Percentiles rank a stretch among this genome's conserved stretches.
Evolutionary conservation across 2,329 filamentous ascomycete species (phyloP).

Genomic region (Penicillium sp.): DNA sequence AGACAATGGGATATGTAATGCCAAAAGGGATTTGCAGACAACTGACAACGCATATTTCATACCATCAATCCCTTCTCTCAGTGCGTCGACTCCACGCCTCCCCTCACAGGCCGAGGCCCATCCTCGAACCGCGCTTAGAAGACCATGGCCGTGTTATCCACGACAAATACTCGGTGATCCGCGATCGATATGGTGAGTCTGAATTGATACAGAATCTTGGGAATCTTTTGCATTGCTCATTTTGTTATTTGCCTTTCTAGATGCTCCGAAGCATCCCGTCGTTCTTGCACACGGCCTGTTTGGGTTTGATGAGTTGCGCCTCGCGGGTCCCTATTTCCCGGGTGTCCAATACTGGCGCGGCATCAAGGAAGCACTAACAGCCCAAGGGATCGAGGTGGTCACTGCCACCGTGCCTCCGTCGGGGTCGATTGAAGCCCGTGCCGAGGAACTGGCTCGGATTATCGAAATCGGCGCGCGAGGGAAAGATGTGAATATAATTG

Average conservation of each 20-base stretch:
- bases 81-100: conserved; percentile 20
- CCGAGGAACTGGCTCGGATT: conserved; percentile 51
- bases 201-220: background rate
- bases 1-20: conserved; percentile 23
- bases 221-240: background rate
- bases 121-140: conserved; percentile 50
- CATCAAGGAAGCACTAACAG: conserved; percentile 57
- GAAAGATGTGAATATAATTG: conserved; percentile 63
- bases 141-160: conserved; percentile 54
- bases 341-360: conserved; percentile 64
- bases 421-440: conserved; percentile 58
- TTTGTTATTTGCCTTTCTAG: conserved; percentile 15
- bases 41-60: background rate
- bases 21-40: background rate
- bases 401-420: conserved; percentile 59
- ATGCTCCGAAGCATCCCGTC: conserved; percentile 55
- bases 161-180: conserved; percentile 61
- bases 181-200: conserved; percentile 54
- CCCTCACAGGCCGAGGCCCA: conserved; percentile 12
- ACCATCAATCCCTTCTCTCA: background rate
- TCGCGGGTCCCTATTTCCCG: conserved; percentile 54
- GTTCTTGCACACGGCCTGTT: conserved; percentile 64
- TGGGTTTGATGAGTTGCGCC: conserved; percentile 61
- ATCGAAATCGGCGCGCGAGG: conserved; percentile 55
- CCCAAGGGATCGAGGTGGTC: conserved; percentile 60